phyloP scores from a whole-genome alignment of 208 protist species.

The Crithidia fasciculata region DNA sequence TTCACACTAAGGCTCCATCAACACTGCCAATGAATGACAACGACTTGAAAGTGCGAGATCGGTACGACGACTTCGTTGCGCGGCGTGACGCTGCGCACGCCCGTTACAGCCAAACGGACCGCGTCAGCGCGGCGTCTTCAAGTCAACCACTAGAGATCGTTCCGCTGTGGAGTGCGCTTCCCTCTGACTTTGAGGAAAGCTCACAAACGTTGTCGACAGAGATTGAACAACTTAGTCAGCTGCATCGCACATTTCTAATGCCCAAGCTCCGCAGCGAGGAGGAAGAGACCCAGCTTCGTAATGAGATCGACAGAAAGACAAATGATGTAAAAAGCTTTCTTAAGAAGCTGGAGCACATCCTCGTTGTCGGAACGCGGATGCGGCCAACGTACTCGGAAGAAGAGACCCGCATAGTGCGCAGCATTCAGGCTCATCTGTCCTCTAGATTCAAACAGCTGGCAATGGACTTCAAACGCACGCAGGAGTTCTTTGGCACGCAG shows the following conservation, averaged over 20 bases:
- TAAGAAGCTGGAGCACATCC: conserved; percentile 71
- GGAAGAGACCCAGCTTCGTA: conserved; percentile 42
- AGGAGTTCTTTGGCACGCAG: conserved; percentile 63
- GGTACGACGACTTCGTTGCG: conserved; percentile 37
- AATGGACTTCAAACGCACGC: conserved; percentile 51
- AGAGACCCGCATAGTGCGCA: conserved; percentile 51
- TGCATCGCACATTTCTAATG: conserved; percentile 52
- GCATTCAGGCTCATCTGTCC: conserved; percentile 55
- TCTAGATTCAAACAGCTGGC: conserved; percentile 44
- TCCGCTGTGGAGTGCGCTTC: conserved; percentile 30
- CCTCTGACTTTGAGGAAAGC: conserved; percentile 29
- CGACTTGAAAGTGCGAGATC: conserved; percentile 31
- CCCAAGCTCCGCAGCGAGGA: conserved; percentile 64
- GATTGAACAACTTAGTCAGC: conserved; percentile 47
- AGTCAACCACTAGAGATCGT: conserved; percentile 6
- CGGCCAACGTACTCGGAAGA: conserved; percentile 50
- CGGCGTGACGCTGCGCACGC: conserved; percentile 16
- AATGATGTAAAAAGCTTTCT: conserved; percentile 52
- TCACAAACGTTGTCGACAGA: conserved; percentile 10
- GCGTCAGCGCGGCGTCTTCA: neutral
- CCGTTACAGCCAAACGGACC: neutral
- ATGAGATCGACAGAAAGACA: conserved; percentile 44
- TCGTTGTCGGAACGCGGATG: conserved; percentile 51
- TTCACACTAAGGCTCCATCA: neutral
- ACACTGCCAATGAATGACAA: conserved; percentile 2